Conservation (phyloP, 2,329 filamentous ascomycete species). For the Tolypocladium paradoxum region DNA sequence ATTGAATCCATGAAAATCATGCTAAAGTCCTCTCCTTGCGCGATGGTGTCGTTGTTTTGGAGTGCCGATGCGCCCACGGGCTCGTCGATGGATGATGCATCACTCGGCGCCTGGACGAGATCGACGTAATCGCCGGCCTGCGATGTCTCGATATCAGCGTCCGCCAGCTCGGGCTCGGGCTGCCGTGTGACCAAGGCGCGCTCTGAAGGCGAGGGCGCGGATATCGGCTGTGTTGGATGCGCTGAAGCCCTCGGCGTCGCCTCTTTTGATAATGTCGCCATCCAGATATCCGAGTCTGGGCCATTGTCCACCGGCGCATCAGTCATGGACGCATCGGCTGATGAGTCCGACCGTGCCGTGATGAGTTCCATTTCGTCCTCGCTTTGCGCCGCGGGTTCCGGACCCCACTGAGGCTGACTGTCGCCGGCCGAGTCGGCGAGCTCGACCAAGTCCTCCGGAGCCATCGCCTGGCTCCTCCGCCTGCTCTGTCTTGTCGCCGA, state of each 20-base stretch:
- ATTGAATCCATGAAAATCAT: constrained; percentile 49
- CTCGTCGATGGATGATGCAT: constrained; percentile 22
- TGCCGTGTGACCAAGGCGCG: not conserved
- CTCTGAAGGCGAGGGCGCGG: constrained; percentile 3
- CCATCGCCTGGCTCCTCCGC: constrained; percentile 12
- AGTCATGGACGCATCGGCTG: constrained; percentile 2
- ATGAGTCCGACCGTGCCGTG: constrained; percentile 2
- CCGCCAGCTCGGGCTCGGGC: constrained; percentile 1
- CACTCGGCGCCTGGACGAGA: constrained; percentile 18
- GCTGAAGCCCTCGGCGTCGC: constrained; percentile 20
- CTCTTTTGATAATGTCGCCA: constrained; percentile 28
- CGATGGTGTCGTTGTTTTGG: constrained; percentile 29
- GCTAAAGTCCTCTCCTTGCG: constrained; percentile 44
- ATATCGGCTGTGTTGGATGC: constrained; percentile 3
- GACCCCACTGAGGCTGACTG: constrained; percentile 6
- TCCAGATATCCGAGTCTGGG: constrained; percentile 34
- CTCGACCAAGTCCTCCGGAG: constrained; percentile 15
- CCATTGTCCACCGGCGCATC: constrained; percentile 7
- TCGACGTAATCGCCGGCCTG: constrained; percentile 17
- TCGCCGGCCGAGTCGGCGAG: constrained; percentile 11
- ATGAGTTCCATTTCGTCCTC: constrained; percentile 20
- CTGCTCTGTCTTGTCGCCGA: constrained; percentile 7
- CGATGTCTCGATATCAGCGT: constrained; percentile 7
- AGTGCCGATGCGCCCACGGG: constrained; percentile 11
- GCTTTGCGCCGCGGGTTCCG: constrained; percentile 7